Base-by-base conservation (phyloP, 2,329 filamentous ascomycete species). In the Arachnomyces sp. region DNA sequence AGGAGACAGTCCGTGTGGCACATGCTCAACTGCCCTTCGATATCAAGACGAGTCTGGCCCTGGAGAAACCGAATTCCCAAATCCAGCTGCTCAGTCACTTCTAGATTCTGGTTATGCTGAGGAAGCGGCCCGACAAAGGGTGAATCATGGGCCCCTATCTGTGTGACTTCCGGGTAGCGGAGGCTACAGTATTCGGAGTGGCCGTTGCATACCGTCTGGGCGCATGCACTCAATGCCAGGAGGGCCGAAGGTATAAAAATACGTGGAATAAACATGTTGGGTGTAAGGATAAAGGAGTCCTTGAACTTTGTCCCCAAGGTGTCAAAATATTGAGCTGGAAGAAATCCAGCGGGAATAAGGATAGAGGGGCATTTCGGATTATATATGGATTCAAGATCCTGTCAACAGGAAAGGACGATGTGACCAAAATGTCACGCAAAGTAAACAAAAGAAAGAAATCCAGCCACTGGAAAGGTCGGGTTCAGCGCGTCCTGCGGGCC, bases 1-100 rank as follows among this genome's bases (percentile, higher is more conserved):
- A 78, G 61, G 36, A 66, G 52, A 59, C 81, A 86, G 15, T 67
- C 68, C 1, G 78, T 82, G 54, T 86, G 81, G 57, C 82, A 84
- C 55, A 82, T 65, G 48, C 78, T 64, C 33, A 83, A 68, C 2
- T 55, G 58, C 17, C 69, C 71, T n/a, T 51, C 44, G 40, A 68
- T 60, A 38, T 69, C 59, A 28, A 54, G 48, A 52, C 81, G 80
- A 2, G 78, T 78, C 57, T 84, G 80, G 17, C 72, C 77, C 52
- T 81, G 75, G 9, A 85, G 61, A 48, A 79, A 79, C 15, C 81
- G 74, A 31, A 84, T 72, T 12, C 81, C 81, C 25, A 75, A 63
- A 38, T 75, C 61, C 7, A 85, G 67, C 53, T 84, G 80, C 2
- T 65, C 61, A 16, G 70, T 71, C 16, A 80, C 71, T 4, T 72